A percentile compares a stretch with the other conserved stretches of the same genome.
phyloP scores from a whole-genome alignment of 257 asterid genomes.

The Thymus quinquecostatus region DNA sequence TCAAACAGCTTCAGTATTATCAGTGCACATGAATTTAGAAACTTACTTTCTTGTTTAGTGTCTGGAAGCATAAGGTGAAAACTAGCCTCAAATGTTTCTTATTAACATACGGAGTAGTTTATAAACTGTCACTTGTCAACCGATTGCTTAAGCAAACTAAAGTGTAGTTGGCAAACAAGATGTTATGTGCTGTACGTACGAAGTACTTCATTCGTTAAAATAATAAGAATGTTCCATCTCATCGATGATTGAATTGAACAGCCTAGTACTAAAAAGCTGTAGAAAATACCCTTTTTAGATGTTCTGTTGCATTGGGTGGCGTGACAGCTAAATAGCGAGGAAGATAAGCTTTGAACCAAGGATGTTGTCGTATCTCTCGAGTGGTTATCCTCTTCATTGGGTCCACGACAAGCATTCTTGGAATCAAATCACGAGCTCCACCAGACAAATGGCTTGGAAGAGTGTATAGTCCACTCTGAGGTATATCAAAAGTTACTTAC shows the following conservation, averaged over 20 bases:
- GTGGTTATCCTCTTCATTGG: constrained; percentile 86
- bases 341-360: constrained; percentile 80
- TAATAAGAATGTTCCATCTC: constrained; percentile 15
- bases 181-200: background rate
- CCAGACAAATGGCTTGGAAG: constrained; percentile 93
- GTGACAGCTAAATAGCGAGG: constrained; percentile 92
- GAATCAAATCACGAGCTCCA: constrained; percentile 88
- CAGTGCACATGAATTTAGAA: constrained; percentile 16
- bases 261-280: constrained; percentile 3
- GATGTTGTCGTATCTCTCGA: constrained; percentile 80
- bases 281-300: constrained; percentile 60
- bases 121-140: background rate
- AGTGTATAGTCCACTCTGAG: constrained; percentile 83
- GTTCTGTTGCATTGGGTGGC: constrained; percentile 79
- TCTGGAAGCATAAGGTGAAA: constrained; percentile 12
- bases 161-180: background rate
- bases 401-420: constrained; percentile 87
- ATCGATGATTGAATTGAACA: background rate
- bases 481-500: constrained; percentile 15
- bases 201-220: constrained; percentile 1
- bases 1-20: constrained; percentile 33
- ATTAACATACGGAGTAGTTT: constrained; percentile 2
- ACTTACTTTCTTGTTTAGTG: background rate
- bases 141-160: constrained; percentile 14
- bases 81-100: constrained; percentile 11